Evolutionary conservation across 352 stramenopile species (phyloP).

Genomic region (Pelagophyceae sp.): DNA sequence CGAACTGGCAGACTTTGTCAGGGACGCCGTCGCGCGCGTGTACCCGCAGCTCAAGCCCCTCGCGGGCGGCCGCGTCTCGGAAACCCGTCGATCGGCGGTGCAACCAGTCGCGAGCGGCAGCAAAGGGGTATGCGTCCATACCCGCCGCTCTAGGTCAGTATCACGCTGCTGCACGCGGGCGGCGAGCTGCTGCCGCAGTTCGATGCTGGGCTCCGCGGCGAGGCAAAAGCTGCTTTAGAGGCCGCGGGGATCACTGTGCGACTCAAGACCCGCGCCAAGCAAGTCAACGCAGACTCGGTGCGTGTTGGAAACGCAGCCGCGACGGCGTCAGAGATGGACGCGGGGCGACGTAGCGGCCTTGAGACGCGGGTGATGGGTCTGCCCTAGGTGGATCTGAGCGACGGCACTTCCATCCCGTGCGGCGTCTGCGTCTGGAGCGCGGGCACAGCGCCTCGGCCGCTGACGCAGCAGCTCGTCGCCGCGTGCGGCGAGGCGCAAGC

Average conservation of each 20-base stretch:
- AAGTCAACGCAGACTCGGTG: slow-evolving; percentile 40
- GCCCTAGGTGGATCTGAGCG: slow-evolving; percentile 21
- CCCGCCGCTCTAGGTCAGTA: slow-evolving; percentile 14
- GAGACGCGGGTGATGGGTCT: no score
- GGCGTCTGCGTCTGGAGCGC: slow-evolving; percentile 36
- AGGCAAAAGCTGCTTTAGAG: slow-evolving; percentile 37
- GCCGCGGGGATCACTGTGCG: slow-evolving; percentile 47
- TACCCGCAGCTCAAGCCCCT: slow-evolving; percentile 27
- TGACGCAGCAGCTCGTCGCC: slow-evolving; percentile 26
- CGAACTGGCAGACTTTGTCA: slow-evolving; percentile 36
- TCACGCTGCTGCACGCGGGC: slow-evolving; percentile 48
- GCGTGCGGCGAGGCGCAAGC: not conserved
- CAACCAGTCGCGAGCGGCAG: no score
- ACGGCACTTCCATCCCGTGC: slow-evolving; percentile 26
- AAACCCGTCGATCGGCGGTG: no score
- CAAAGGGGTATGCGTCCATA: not conserved
- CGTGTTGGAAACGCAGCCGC: slow-evolving; percentile 33
- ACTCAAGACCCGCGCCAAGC: slow-evolving; percentile 41
- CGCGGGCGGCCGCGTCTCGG: no score
- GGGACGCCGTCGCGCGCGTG: slow-evolving; percentile 34
- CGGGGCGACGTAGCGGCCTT: no score
- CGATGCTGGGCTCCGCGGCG: slow-evolving; percentile 39
- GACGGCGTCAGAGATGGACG: not conserved
- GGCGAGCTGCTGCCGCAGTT: slow-evolving; percentile 51
- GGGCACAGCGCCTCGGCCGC: slow-evolving; percentile 27